A percentile compares a stretch with the other conserved stretches of the same genome.
Evolutionary conservation across 2,329 filamentous ascomycete genomes (phyloP).

Genomic region (Xylariaceae sp.): DNA sequence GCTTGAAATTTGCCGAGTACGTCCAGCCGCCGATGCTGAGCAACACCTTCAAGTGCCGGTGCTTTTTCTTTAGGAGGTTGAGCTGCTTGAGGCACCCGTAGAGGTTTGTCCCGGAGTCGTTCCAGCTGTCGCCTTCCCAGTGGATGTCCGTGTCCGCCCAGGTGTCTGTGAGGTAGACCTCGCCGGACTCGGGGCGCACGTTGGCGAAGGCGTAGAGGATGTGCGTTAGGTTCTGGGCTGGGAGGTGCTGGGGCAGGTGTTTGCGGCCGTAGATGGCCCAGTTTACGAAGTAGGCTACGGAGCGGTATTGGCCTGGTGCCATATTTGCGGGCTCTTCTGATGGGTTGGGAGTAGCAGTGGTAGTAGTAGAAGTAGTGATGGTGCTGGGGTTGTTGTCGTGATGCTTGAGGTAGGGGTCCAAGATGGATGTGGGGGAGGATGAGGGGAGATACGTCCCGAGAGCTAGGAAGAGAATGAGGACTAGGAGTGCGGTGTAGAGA

Average conservation of each 20-base stretch:
- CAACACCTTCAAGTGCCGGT: conserved; percentile 80
- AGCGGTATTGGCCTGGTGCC: conserved; percentile 48
- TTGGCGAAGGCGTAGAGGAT: conserved; percentile 91
- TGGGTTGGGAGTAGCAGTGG: conserved; percentile 7
- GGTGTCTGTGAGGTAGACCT: conserved; percentile 66
- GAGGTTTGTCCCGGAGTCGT: conserved; percentile 71
- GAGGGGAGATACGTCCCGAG: too few relatives aligned
- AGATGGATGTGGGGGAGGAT: too few relatives aligned
- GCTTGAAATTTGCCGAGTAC: conserved; percentile 79
- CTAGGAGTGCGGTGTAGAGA: too few relatives aligned
- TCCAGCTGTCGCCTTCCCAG: conserved; percentile 65
- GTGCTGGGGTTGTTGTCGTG: too few relatives aligned
- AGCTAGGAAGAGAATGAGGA: too few relatives aligned
- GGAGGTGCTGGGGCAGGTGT: conserved; percentile 80
- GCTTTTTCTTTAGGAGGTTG: conserved; percentile 73
- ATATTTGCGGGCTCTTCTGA: conserved; percentile 46
- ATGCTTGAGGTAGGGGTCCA: too few relatives aligned
- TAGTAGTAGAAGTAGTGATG: conserved; percentile 4
- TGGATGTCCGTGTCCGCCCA: conserved; percentile 72
- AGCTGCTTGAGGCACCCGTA: conserved; percentile 90
- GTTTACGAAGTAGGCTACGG: conserved; percentile 72
- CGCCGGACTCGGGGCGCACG: conserved; percentile 70
- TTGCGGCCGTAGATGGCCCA: conserved; percentile 87
- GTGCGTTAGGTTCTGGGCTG: conserved; percentile 77
- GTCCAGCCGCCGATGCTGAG: conserved; percentile 92